Conservation (phyloP, 2,329 filamentous ascomycete genomes). For the Colletotrichum sp. region DNA sequence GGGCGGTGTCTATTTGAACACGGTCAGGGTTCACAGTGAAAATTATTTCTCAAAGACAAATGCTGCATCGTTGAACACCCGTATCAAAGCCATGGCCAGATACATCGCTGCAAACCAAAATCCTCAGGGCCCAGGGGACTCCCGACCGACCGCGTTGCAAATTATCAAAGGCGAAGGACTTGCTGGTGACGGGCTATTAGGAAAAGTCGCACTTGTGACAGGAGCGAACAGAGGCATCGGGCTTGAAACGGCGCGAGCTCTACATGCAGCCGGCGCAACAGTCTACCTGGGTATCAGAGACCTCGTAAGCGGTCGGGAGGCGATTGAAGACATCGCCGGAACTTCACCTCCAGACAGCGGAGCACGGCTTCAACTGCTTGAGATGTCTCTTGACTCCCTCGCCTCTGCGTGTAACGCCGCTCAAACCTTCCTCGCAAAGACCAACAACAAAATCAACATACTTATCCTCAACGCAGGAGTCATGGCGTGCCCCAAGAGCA, state of each 20-base stretch:
- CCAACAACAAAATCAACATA: conserved; percentile 26
- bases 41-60: neutral
- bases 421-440: conserved; percentile 30
- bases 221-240: conserved; percentile 41
- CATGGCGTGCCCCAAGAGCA: neutral
- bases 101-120: neutral
- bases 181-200: conserved; percentile 30
- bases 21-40: no score
- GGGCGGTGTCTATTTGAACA: neutral
- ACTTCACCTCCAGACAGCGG: neutral
- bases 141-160: conserved; percentile 43
- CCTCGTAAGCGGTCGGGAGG: conserved; percentile 33
- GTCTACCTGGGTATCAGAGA: conserved; percentile 40
- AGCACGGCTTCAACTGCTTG: neutral
- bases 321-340: conserved; percentile 23
- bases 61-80: neutral
- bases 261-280: conserved; percentile 39
- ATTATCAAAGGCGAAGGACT: conserved; percentile 40
- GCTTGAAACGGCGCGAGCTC: conserved; percentile 39
- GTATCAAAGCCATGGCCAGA: neutral
- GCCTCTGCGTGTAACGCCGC: conserved; percentile 18
- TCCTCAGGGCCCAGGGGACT: conserved; percentile 38
- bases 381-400: conserved; percentile 21
- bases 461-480: conserved; percentile 37
- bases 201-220: conserved; percentile 40